Evolutionary conservation across 2,329 filamentous ascomycete species (phyloP).

Genomic region (Calonectria leucothoes): DNA sequence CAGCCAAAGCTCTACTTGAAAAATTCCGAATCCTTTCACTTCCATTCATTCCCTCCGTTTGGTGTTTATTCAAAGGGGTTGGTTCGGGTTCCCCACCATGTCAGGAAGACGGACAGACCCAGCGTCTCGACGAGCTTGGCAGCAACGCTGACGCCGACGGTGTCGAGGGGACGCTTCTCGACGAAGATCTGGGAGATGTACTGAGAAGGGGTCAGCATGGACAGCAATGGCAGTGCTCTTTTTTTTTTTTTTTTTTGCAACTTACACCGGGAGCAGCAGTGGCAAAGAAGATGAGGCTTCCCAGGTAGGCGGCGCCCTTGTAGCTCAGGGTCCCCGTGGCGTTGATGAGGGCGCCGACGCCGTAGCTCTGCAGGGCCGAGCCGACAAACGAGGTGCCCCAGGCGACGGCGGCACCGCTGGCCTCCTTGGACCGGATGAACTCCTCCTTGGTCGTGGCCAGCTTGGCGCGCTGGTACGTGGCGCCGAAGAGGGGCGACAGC

Average conservation of each 20-base stretch:
- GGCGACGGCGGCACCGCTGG: slow-evolving; percentile 84
- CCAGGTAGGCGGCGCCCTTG: slow-evolving; percentile 96
- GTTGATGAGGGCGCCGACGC: slow-evolving; percentile 91
- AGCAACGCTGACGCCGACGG: slow-evolving; percentile 84
- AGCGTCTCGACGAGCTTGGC: slow-evolving; percentile 93
- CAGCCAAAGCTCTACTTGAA: neutral
- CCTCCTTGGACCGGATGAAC: slow-evolving; percentile 94
- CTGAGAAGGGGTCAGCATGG: slow-evolving; percentile 55
- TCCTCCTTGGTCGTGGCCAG: slow-evolving; percentile 94
- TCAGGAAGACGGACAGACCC: slow-evolving; percentile 90
- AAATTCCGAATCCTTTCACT: neutral
- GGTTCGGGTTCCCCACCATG: slow-evolving; percentile 97
- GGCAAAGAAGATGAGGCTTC: slow-evolving; percentile 90
- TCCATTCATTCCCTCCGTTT: slow-evolving; percentile 7
- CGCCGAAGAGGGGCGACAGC: slow-evolving; percentile 89
- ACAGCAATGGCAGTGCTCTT: too few relatives aligned
- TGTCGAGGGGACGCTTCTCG: slow-evolving; percentile 93
- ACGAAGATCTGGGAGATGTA: slow-evolving; percentile 88
- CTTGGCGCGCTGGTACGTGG: slow-evolving; percentile 94
- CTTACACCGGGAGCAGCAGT: slow-evolving; percentile 87
- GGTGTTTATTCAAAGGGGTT: slow-evolving; percentile 92
- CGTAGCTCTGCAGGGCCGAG: slow-evolving; percentile 89
- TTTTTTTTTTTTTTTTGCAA: slow-evolving; percentile 8
- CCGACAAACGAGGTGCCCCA: slow-evolving; percentile 93
- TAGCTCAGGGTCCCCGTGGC: slow-evolving; percentile 95